These are phyloP conservation scores for Lachnellula cervina DNA, from an alignment of 2,329 filamentous ascomycete genomes.

Conservation along the genomic window DNA sequence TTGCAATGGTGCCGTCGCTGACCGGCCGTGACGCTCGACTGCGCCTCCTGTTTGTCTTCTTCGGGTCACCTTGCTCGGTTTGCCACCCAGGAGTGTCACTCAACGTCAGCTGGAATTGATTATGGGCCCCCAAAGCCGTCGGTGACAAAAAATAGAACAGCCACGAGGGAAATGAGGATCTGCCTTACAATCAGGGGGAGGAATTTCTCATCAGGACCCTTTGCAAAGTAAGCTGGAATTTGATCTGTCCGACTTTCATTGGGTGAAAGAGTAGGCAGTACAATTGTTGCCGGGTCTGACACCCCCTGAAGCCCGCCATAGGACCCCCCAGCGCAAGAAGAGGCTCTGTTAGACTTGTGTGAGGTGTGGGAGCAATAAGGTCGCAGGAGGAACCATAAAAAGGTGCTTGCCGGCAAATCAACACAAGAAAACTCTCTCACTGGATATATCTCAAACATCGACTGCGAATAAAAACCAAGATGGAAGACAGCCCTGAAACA, in stretches of 20 bases:
- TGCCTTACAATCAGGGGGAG: neutral
- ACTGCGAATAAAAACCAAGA: neutral
- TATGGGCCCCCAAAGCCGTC: neutral
- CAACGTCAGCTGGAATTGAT: neutral
- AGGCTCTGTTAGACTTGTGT: neutral
- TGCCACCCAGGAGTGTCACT: neutral
- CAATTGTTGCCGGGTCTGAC: neutral
- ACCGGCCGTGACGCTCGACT: too few relatives aligned
- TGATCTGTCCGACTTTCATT: neutral
- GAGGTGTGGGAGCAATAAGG: neutral
- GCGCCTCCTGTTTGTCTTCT: too few relatives aligned
- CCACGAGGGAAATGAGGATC: neutral
- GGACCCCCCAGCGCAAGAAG: neutral
- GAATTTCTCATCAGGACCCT: neutral
- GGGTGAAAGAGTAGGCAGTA: neutral
- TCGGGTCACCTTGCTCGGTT: neutral
- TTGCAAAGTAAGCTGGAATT: neutral
- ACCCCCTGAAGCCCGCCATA: neutral
- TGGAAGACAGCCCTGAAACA: neutral
- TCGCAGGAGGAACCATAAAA: neutral
- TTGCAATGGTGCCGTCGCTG: too few relatives aligned
- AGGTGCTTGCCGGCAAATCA: neutral
- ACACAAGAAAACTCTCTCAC: neutral
- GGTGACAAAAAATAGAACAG: neutral
- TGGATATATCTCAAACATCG: neutral